Evolutionary conservation across 306 rosid genomes (phyloP), one percentile per base, ranked within the genome.

Genomic region (Pachyrhizus erosus): DNA sequence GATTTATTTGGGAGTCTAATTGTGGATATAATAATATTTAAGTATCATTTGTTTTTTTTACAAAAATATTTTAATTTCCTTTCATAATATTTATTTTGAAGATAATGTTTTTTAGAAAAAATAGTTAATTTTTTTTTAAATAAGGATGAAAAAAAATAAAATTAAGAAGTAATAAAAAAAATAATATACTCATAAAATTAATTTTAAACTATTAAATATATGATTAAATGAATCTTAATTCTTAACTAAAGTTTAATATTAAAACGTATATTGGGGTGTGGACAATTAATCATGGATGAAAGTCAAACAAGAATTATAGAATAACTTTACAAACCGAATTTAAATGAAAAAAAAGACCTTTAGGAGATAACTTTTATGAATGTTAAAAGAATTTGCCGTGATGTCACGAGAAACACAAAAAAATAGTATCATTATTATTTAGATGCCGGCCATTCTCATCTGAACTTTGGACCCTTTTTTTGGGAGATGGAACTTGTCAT

Each of bases 401-500:
- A 26, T 60, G 40, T 60, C 37, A 60, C 18, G 9, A 60, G n/a
- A 60, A 60, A 57, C 26, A 23, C 13, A 3, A 3, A 55, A 21
- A 21, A 9, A 9, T 4, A 17, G 2, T 9, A 3, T 27, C 3
- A 3, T 24, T 31, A 2, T 4, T 37, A 3, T 18, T 27, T 13
- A 55, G 52, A 26, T 73, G 81, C 77, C 27, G 45, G 21, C 75
- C 0, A 73, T 61, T 20, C 15, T 66, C 42, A 43, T 64, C 29
- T 13, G 15, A 21, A 29, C 17, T 42, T 43, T 42, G 69, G 69
- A 39, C 45, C 46, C 9, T 26, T 7, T 7, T 40, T 73, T 58
- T 17, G 77, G 58, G 27, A 12, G 80, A 66, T 27, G 31, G 37
- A 45, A 70, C 14, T 5, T 9, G 60, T 75, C 81, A 29, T 65